Evolutionary conservation across 176 grass and related monocot genomes (phyloP).

Genomic region (Carex myosuroides): DNA sequence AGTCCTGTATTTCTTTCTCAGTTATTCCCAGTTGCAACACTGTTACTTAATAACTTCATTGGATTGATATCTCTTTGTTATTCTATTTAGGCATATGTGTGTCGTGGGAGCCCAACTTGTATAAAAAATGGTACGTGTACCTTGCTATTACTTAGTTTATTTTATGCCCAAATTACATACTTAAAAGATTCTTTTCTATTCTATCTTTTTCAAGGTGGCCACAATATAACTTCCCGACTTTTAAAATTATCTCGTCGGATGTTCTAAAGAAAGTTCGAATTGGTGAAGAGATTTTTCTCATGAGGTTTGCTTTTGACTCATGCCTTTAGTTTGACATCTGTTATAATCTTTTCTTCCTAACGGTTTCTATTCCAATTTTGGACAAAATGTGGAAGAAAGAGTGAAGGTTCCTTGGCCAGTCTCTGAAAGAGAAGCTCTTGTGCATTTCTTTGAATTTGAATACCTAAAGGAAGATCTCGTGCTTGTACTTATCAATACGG

Average conservation of each 20-base stretch:
- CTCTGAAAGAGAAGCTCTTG: constrained; percentile 85
- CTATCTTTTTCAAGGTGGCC: constrained; percentile 70
- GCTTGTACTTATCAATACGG: constrained; percentile 83
- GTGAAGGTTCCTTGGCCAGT: constrained; percentile 98
- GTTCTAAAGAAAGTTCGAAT: constrained; percentile 81
- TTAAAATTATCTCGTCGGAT: constrained; percentile 58
- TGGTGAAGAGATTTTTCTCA: constrained; percentile 88
- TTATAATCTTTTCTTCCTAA: constrained; percentile 34
- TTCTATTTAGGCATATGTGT: constrained; percentile 75
- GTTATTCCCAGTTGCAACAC: background rate
- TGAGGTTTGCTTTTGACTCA: constrained; percentile 55
- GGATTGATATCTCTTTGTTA: background rate
- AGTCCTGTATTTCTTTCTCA: background rate
- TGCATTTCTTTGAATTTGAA: constrained; percentile 90
- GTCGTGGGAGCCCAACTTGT: constrained; percentile 75
- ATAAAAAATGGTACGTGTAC: constrained; percentile 77
- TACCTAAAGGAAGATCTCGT: constrained; percentile 91
- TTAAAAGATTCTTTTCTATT: constrained; percentile 9
- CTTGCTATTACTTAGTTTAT: constrained; percentile 10
- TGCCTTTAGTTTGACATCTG: constrained; percentile 15
- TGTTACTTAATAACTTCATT: background rate
- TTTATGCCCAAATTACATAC: background rate
- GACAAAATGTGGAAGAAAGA: constrained; percentile 87
- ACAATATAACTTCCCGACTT: constrained; percentile 83
- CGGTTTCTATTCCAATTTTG: constrained; percentile 19